Conservation (phyloP, 2,329 filamentous ascomycete species). For the Verticillium nubilum region DNA sequence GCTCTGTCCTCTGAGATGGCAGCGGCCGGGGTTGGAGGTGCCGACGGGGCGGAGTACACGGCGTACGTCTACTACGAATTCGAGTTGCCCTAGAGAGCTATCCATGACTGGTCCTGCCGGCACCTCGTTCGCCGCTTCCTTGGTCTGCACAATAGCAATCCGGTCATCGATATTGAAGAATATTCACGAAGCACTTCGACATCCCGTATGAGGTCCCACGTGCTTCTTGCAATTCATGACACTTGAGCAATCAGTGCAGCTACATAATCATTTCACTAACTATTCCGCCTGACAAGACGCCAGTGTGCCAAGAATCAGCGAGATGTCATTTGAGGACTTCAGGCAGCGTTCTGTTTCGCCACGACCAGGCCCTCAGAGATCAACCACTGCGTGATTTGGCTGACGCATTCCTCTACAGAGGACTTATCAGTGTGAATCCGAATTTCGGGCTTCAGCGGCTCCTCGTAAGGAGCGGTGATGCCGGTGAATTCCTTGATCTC, state of each 20-base stretch:
- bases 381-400: conserved; percentile 76
- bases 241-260: not conserved
- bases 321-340: not conserved
- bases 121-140: not conserved
- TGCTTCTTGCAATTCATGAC: not conserved
- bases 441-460: conserved; percentile 78
- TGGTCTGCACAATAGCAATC: not conserved
- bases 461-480: conserved; percentile 92
- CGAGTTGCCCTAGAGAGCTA: conserved; percentile 52
- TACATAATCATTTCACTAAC: not conserved
- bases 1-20: conserved; percentile 77
- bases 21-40: conserved; percentile 60
- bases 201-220: not conserved
- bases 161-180: not conserved
- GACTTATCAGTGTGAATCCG: conserved; percentile 77
- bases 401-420: conserved; percentile 83
- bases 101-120: not conserved
- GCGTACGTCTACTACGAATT: conserved; percentile 98
- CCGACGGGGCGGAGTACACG: conserved; percentile 79
- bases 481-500: conserved; percentile 98
- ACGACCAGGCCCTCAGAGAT: conserved; percentile 59
- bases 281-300: not conserved
- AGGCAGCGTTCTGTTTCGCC: conserved; percentile 20
- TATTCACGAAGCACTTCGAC: not conserved
- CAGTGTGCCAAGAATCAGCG: not conserved